A percentile compares a stretch with the other conserved stretches of the same genome.
Evolutionary conservation across 805 yeast species (phyloP).

Genomic region (Kazachstania kunashirensis): DNA sequence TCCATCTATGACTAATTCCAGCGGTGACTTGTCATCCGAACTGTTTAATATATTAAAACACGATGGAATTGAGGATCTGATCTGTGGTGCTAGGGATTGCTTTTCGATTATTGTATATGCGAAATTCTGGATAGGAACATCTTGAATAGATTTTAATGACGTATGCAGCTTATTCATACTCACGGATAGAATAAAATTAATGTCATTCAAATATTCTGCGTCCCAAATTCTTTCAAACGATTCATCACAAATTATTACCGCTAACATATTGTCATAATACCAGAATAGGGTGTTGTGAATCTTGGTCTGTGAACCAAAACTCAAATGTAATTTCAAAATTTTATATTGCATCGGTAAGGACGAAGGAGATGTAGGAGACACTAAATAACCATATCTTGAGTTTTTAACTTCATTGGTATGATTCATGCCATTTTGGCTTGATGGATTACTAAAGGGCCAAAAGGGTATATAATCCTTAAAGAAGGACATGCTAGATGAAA

Average conservation of each 20-base stretch:
- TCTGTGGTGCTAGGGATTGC: background rate
- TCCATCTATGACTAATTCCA: slow-evolving; percentile 22
- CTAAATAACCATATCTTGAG: slow-evolving; percentile 21
- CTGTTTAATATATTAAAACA: slow-evolving; percentile 7
- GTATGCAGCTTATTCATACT: slow-evolving; percentile 19
- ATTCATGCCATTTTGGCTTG: background rate
- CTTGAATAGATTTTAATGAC: background rate
- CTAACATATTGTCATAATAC: slow-evolving; percentile 23
- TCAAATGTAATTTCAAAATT: slow-evolving; percentile 13
- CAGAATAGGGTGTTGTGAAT: slow-evolving; percentile 23
- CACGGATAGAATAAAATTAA: slow-evolving; percentile 15
- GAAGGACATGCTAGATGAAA: slow-evolving; percentile 24
- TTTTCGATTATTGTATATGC: slow-evolving; percentile 19
- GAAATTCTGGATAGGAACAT: slow-evolving; percentile 11
- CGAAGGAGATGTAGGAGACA: slow-evolving; percentile 22
- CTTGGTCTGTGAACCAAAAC: slow-evolving; percentile 8
- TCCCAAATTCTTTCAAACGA: slow-evolving; percentile 24
- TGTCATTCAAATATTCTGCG: slow-evolving; percentile 19
- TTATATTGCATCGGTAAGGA: slow-evolving; percentile 21
- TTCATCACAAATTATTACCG: slow-evolving; percentile 18
- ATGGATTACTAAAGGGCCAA: slow-evolving; percentile 7
- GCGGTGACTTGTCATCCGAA: slow-evolving; percentile 8
- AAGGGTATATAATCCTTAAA: slow-evolving; percentile 23
- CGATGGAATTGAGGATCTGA: slow-evolving; percentile 21
- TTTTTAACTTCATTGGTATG: slow-evolving; percentile 1